phyloP scores from a whole-genome alignment of 176 grass and related monocot species.

The Luzula sylvatica region DNA sequence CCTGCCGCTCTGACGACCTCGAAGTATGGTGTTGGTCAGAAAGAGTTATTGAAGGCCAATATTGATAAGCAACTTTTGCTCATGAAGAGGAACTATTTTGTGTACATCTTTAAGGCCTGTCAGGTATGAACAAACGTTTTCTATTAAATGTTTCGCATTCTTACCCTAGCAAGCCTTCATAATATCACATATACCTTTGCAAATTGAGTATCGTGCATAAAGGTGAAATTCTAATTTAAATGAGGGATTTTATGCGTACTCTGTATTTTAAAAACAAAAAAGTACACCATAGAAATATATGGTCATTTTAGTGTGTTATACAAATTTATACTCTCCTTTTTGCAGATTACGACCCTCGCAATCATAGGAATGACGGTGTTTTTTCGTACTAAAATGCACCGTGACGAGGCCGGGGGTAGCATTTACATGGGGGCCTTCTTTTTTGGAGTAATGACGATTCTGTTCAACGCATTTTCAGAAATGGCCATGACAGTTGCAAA shows the following conservation, averaged over 20 bases:
- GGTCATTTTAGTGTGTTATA: too few species aligned
- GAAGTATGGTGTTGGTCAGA: conserved; percentile 21
- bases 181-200: too few species aligned
- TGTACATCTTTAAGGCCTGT: conserved; percentile 21
- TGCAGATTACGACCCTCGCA: conserved; percentile 40
- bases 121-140: conserved; percentile 4
- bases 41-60: conserved; percentile 28
- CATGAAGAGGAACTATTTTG: conserved; percentile 38
- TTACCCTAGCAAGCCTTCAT: too few species aligned
- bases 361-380: conserved; percentile 59
- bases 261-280: too few species aligned
- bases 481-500: conserved; percentile 48
- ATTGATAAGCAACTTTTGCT: conserved; percentile 28
- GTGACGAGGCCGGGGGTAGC: conserved; percentile 18
- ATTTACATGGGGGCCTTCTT: conserved; percentile 48
- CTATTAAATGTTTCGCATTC: too few species aligned
- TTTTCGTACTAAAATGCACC: conserved; percentile 68
- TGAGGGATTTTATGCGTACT: too few species aligned
- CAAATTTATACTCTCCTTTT: conserved; percentile 7
- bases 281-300: too few species aligned
- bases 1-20: conserved; percentile 29
- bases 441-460: conserved; percentile 50
- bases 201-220: too few species aligned
- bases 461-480: conserved; percentile 84
- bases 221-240: too few species aligned